phyloP scores from a whole-genome alignment of 768 basidiomycete genomes.

The Phanerodontia chrysosporium region DNA sequence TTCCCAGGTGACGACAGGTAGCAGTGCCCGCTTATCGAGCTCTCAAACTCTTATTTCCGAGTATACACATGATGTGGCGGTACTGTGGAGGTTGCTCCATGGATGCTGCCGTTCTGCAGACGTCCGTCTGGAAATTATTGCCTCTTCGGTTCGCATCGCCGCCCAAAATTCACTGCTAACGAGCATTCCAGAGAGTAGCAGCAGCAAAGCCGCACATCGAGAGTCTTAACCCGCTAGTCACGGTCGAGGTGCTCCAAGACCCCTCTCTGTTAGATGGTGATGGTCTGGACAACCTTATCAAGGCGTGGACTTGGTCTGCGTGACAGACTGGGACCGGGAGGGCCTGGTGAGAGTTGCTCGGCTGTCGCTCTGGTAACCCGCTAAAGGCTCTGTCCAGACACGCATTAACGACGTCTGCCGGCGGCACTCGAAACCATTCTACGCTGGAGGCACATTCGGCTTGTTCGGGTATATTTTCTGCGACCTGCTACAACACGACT shows the following conservation, averaged over 20 bases:
- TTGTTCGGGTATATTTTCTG: slow-evolving; percentile 92
- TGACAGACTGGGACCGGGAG: slow-evolving; percentile 72
- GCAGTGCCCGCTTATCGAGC: too few relatives aligned
- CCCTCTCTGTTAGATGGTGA: slow-evolving; percentile 43
- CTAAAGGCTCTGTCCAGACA: slow-evolving; percentile 42
- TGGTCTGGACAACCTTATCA: slow-evolving; percentile 54
- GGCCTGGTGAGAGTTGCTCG: slow-evolving; percentile 55
- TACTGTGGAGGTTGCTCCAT: too few relatives aligned
- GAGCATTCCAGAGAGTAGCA: slow-evolving; percentile 63
- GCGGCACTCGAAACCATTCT: slow-evolving; percentile 71
- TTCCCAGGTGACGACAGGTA: too few relatives aligned
- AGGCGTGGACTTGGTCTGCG: slow-evolving; percentile 80
- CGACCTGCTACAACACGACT: slow-evolving; percentile 84
- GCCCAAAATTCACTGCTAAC: background rate
- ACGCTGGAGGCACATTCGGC: slow-evolving; percentile 90
- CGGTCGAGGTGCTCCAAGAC: slow-evolving; percentile 63
- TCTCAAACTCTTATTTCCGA: too few relatives aligned
- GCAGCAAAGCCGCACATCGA: slow-evolving; percentile 83
- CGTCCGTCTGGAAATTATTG: too few relatives aligned
- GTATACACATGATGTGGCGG: too few relatives aligned
- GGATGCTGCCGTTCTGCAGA: too few relatives aligned
- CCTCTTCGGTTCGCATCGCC: background rate
- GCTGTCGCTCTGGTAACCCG: background rate
- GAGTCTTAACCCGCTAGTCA: slow-evolving; percentile 89
- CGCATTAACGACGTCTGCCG: slow-evolving; percentile 79